A percentile compares a stretch with the other conserved stretches of the same genome.
phyloP scores from a whole-genome alignment of 2,329 filamentous ascomycete species.

The Emmonsia crescens region DNA sequence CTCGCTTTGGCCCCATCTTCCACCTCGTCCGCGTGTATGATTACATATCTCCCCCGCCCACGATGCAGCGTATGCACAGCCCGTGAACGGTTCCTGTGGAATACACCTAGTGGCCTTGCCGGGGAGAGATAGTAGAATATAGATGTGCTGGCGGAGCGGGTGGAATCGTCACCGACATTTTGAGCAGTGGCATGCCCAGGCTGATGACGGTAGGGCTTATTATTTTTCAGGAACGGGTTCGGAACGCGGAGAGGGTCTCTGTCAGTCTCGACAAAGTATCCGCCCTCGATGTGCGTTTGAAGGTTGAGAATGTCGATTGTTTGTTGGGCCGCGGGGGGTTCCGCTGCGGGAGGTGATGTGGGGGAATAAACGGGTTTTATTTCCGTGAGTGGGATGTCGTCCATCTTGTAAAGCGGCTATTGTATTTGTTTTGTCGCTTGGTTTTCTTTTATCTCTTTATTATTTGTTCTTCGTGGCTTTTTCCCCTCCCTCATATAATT shows the following conservation, averaged over 20 bases:
- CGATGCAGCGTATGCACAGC: constrained; percentile 56
- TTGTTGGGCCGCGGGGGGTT: constrained; percentile 24
- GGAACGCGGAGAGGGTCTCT: constrained; percentile 41
- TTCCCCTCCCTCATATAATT: background rate
- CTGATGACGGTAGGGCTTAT: constrained; percentile 25
- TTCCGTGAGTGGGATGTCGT: constrained; percentile 9
- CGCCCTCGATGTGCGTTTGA: constrained; percentile 50
- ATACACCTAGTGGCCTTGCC: constrained; percentile 43
- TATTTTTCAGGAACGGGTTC: constrained; percentile 39
- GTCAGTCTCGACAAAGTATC: constrained; percentile 55
- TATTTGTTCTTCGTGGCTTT: background rate
- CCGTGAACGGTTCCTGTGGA: constrained; percentile 52
- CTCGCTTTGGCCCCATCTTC: constrained; percentile 31
- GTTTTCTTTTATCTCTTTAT: background rate
- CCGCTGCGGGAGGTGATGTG: constrained; percentile 15
- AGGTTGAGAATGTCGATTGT: constrained; percentile 40
- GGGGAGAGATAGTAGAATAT: constrained; percentile 58
- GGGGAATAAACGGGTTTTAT: constrained; percentile 20
- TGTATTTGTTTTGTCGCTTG: background rate
- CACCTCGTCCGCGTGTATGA: constrained; percentile 48
- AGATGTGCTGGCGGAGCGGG: constrained; percentile 47
- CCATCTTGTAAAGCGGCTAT: constrained; percentile 1
- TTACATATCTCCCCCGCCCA: constrained; percentile 52
- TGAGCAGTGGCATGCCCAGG: constrained; percentile 21
- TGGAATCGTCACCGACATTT: constrained; percentile 28